Evolutionary conservation across 2,329 filamentous ascomycete species (phyloP).

Genomic region (Xylaria sp.): DNA sequence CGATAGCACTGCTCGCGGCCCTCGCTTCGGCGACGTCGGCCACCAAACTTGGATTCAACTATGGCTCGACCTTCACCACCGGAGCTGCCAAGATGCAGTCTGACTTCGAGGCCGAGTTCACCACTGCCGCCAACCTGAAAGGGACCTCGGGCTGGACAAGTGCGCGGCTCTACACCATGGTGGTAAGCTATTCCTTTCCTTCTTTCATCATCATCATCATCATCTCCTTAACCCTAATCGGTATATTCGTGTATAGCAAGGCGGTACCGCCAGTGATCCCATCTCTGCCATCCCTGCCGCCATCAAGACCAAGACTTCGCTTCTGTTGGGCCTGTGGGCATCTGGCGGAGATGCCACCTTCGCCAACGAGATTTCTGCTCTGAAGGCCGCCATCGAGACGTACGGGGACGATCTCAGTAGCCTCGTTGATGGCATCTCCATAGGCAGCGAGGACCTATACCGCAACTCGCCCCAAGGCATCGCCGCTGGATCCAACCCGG

Average conservation of each 20-base stretch:
- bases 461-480: conserved; percentile 78
- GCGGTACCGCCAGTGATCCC: conserved; percentile 67
- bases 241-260: conserved; percentile 60
- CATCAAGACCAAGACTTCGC: conserved; percentile 79
- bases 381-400: conserved; percentile 73
- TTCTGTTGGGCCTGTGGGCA: conserved; percentile 87
- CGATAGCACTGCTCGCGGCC: conserved; percentile 46
- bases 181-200: conserved; percentile 55
- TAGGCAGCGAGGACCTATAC: conserved; percentile 90
- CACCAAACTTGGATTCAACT: conserved; percentile 76
- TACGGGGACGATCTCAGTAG: conserved; percentile 74
- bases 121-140: conserved; percentile 69
- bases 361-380: conserved; percentile 77
- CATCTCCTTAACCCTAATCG: not conserved
- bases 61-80: conserved; percentile 71
- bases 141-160: conserved; percentile 75
- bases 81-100: conserved; percentile 68
- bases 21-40: conserved; percentile 55
- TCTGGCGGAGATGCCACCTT: conserved; percentile 73
- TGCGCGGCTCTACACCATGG: conserved; percentile 80
- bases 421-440: conserved; percentile 82
- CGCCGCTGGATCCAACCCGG: conserved; percentile 69
- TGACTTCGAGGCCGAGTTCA: conserved; percentile 79
- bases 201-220: not conserved
- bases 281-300: conserved; percentile 73